Base-by-base conservation (phyloP, 305 asterid species). In the Stenogyne calaminthoides region DNA sequence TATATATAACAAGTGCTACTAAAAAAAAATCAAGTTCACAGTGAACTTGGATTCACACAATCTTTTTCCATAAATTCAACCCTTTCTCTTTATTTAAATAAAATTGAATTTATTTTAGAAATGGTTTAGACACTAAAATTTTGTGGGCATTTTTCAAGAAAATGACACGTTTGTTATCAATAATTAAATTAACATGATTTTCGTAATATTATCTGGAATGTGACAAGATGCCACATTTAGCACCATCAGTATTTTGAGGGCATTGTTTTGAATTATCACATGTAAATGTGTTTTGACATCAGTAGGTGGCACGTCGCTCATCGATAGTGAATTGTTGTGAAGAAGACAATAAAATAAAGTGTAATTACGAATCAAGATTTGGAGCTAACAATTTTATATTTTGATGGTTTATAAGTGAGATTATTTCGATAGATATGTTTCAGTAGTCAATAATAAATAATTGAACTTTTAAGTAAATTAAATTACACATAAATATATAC, bases 121-220 rank as follows among this genome's bases (percentile, higher is more conserved):
- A 37, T 7, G 42, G 42, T 37, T n/a, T n/a, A 7, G 29, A n/a
- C 16, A 52, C 11, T 51, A 52, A 4, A 54, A 19, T 54, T 19
- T 8, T 15, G 18, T 7, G 47, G 47, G 39, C 70, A 42, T 22
- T 40, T 34, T 64, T 6, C 37, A 42, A 64, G 70, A 44, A 22
- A 20, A 22, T 65, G 70, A 65, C 51, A 9, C 7, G 22, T 65
- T n/a, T 49, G 42, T 46, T 8, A n/a, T 5, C 27, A 22, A 66
- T 44, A 66, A 44, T 46, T 42, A 36, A 64, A 36, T 42, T 40
- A 51, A n/a, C n/a, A n/a, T n/a, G 11, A 56, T 69, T 56, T 68
- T 6, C 6, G 52, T 16, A 34, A 16, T 15, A 16, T 8, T 16
- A 2, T 3, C 4, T 52, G 39, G 7, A 62, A 15, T 16, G 9